Evolutionary conservation across 148 eudicot genomes (phyloP).

Genomic region (Diospyros lotus): DNA sequence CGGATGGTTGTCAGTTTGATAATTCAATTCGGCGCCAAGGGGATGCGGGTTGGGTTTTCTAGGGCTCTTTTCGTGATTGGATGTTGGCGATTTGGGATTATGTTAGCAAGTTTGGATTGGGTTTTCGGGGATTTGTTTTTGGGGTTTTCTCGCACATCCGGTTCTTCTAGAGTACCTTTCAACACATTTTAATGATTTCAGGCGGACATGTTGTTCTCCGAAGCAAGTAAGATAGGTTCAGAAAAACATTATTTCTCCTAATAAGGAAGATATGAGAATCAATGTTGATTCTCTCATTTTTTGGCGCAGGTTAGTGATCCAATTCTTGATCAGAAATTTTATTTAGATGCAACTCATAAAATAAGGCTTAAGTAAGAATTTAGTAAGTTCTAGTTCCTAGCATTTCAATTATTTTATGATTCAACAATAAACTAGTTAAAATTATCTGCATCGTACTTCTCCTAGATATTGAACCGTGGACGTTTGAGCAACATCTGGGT

Average conservation of each 20-base stretch:
- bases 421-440: neutral
- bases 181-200: slow-evolving; percentile 52
- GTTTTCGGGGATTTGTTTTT: no score
- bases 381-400: slow-evolving; percentile 36
- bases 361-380: slow-evolving; percentile 80
- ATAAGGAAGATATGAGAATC: slow-evolving; percentile 8
- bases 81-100: no score
- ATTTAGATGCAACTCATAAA: slow-evolving; percentile 70
- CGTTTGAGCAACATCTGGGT: slow-evolving; percentile 73
- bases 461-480: slow-evolving; percentile 89
- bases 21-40: no score
- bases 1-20: no score
- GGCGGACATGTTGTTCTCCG: slow-evolving; percentile 20
- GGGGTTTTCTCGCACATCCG: no score
- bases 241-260: neutral
- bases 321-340: slow-evolving; percentile 69
- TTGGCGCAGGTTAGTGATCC: slow-evolving; percentile 64
- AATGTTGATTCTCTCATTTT: slow-evolving; percentile 14
- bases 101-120: no score
- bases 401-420: neutral
- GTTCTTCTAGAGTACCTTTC: slow-evolving; percentile 67
- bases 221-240: slow-evolving; percentile 38
- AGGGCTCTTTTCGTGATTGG: no score
- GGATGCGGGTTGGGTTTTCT: no score
- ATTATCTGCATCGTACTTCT: neutral